phyloP scores from a whole-genome alignment of 2,329 filamentous ascomycete genomes.

The Diaporthe sp. region DNA sequence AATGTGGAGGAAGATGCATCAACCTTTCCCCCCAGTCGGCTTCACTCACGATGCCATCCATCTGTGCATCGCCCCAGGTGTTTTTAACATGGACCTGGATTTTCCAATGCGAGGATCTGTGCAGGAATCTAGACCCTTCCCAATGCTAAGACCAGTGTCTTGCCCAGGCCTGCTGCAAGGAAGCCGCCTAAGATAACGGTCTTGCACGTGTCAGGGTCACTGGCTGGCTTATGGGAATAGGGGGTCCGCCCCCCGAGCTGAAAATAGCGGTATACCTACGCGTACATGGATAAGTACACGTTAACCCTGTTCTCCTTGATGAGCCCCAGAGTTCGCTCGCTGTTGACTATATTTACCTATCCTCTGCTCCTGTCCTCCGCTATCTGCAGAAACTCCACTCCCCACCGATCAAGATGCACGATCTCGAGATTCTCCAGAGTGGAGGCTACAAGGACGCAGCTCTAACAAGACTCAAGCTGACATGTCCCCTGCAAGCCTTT shows the following conservation, averaged over 20 bases:
- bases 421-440: slow-evolving; percentile 43
- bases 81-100: not conserved
- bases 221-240: slow-evolving; percentile 29
- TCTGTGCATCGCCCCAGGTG: not conserved
- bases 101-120: not conserved
- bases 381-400: not conserved
- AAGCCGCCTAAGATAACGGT: not conserved
- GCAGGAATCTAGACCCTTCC: not conserved
- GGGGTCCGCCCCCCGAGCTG: not conserved
- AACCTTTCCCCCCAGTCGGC: not conserved
- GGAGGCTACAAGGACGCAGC: slow-evolving; percentile 45
- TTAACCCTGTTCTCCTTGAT: not conserved
- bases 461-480: slow-evolving; percentile 49
- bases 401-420: slow-evolving; percentile 42
- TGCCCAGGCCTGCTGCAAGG: slow-evolving; percentile 25
- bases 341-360: not conserved
- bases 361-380: not conserved
- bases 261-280: slow-evolving; percentile 18
- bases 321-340: not conserved
- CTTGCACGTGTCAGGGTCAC: slow-evolving; percentile 32
- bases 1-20: not conserved
- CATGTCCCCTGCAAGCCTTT: slow-evolving; percentile 46
- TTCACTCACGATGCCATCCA: not conserved
- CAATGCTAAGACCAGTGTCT: slow-evolving; percentile 27
- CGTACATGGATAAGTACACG: not conserved